Evolutionary conservation across 805 yeast genomes (phyloP).

Genomic region (Metschnikowia kunwiensis): DNA sequence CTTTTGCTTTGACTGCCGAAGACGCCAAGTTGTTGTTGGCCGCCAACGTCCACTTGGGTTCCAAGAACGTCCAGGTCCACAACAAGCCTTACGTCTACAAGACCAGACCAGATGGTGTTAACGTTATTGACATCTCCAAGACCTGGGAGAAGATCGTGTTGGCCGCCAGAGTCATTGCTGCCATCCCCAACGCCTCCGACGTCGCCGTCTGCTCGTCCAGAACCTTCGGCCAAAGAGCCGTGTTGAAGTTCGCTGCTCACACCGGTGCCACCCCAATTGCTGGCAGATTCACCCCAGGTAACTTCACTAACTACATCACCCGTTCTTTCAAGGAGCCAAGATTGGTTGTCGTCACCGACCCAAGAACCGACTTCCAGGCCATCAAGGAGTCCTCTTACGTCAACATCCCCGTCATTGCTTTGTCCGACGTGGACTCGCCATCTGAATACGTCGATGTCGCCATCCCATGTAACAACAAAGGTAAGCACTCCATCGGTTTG

Average conservation of each 20-base stretch:
- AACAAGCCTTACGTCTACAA: slow-evolving; percentile 95
- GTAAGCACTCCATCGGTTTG: slow-evolving; percentile 99
- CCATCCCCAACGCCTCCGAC: slow-evolving; percentile 97
- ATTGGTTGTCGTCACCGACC: slow-evolving; percentile 98
- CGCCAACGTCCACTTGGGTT: slow-evolving; percentile 99
- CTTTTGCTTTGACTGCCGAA: slow-evolving; percentile 92
- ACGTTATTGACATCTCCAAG: slow-evolving; percentile 96
- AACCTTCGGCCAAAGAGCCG: slow-evolving; percentile 99
- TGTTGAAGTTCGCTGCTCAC: slow-evolving; percentile 98
- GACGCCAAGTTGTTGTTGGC: slow-evolving; percentile 99
- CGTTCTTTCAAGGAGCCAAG: slow-evolving; percentile 99
- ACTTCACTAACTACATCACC: slow-evolving; percentile 99
- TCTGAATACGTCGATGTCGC: slow-evolving; percentile 98
- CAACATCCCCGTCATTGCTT: slow-evolving; percentile 99
- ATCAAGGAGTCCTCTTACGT: slow-evolving; percentile 99
- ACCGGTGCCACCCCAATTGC: slow-evolving; percentile 99
- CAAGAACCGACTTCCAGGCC: slow-evolving; percentile 99
- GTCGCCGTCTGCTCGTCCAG: slow-evolving; percentile 99
- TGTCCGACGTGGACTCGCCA: slow-evolving; percentile 98
- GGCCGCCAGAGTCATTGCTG: slow-evolving; percentile 99
- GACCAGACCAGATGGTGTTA: slow-evolving; percentile 99
- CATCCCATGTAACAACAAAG: slow-evolving; percentile 99
- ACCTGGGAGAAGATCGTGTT: slow-evolving; percentile 99
- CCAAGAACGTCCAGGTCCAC: slow-evolving; percentile 99
- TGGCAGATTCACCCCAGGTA: slow-evolving; percentile 99